Base-by-base conservation (phyloP, 306 rosid species). In the Hylodesmum podocarpum region DNA sequence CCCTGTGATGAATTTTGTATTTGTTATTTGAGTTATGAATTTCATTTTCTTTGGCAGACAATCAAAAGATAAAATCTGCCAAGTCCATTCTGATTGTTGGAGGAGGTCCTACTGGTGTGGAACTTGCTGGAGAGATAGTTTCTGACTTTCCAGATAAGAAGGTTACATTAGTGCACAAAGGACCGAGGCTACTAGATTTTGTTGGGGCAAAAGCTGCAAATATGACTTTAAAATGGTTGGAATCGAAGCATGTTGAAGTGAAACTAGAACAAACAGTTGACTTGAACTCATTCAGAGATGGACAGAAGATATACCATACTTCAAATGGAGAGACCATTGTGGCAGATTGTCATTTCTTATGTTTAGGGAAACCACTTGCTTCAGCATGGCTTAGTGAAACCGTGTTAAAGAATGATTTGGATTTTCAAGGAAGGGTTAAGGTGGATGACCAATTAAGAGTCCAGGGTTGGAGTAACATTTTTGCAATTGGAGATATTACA, bases 71-170 rank as follows among this genome's bases (percentile, higher is more conserved):
- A 62, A 82, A 75, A 54, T 83, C 91, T 6, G 87, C 98, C 39
- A 29, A 14, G 10, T 91, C 97, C 41, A 86, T 94, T 78, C 77
- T 94, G 84, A 85, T 94, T 55, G 86, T 94, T 66, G 98, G 94
- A 71, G 98, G 98, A 8, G 98, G 98, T 58, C 98, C 96, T 12
- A 87, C 88, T 11, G 98, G 98, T 13, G 96, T 93, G 14, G 98
- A 91, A 69, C 96, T 91, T 53, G 91, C 97, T 4, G 97, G 85
- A 73, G 98, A 91, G 82, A 91, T 94, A 29, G 90, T 87, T 18
- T 81, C 79, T 47, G 96, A 91, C 72, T 94, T 80, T 70, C 93
- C 96, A 0, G 80, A 84, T 4, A 89, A 88, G 91, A 83, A 77
- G 78, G 27, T 94, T 14, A 91, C 86, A 10, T 19, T 91, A n/a